These are phyloP conservation scores for Lepiota brunneoincarnata DNA, from an alignment of 768 basidiomycete genomes.

Conservation along the genomic window DNA sequence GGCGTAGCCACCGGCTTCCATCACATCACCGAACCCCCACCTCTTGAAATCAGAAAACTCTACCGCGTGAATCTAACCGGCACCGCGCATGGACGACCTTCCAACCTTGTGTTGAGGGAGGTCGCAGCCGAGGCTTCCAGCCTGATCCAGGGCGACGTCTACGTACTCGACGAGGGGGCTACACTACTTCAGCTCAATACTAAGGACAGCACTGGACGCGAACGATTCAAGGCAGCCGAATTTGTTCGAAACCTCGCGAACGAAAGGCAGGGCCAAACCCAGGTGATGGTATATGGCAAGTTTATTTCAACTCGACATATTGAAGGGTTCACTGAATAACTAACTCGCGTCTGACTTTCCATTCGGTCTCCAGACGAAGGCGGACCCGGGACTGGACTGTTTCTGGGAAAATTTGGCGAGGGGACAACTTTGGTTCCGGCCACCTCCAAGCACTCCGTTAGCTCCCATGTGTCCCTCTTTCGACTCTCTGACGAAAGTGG, in stretches of 20 bases:
- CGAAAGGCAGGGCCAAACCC: slow-evolving; percentile 37
- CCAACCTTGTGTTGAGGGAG: slow-evolving; percentile 45
- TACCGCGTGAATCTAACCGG: slow-evolving; percentile 45
- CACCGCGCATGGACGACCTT: slow-evolving; percentile 15
- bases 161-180: slow-evolving; percentile 56
- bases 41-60: slow-evolving; percentile 40
- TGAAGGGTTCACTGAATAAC: neutral
- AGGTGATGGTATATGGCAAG: slow-evolving; percentile 50
- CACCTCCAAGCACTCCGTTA: slow-evolving; percentile 5
- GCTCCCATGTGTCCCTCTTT: slow-evolving; percentile 25
- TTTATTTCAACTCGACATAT: neutral
- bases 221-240: slow-evolving; percentile 60
- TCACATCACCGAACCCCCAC: slow-evolving; percentile 26
- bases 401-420: slow-evolving; percentile 47
- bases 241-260: slow-evolving; percentile 47
- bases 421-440: slow-evolving; percentile 20
- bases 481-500: slow-evolving; percentile 47
- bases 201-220: slow-evolving; percentile 50
- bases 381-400: slow-evolving; percentile 39
- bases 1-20: slow-evolving; percentile 31
- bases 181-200: slow-evolving; percentile 56
- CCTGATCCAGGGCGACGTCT: slow-evolving; percentile 53
- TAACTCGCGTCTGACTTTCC: neutral
- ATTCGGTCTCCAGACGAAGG: slow-evolving; percentile 43
- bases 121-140: slow-evolving; percentile 42